Percentiles rank a stretch among this genome's conserved stretches.
phyloP scores from a whole-genome alignment of 345 rosid genomes.

The Aquilaria yunnanensis region DNA sequence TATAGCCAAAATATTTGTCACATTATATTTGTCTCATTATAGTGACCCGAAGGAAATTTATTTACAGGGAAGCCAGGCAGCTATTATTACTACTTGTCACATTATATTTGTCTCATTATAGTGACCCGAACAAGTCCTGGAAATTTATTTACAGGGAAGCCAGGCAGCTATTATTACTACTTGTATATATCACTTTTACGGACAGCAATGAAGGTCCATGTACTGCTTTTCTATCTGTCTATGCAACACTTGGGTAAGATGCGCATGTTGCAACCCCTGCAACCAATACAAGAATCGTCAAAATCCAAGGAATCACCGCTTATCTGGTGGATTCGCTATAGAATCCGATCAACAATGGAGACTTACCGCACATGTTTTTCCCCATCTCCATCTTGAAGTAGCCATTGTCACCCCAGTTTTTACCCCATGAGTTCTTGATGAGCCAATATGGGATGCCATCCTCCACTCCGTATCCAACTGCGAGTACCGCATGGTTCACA shows the following conservation, averaged over 20 bases:
- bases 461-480: slow-evolving; percentile 83
- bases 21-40: too few species aligned
- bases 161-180: too few species aligned
- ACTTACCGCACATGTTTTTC: slow-evolving; percentile 91
- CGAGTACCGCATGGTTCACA: slow-evolving; percentile 90
- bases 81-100: too few species aligned
- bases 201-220: too few species aligned
- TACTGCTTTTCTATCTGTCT: neutral
- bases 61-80: too few species aligned
- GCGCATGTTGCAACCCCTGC: slow-evolving; percentile 89
- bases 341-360: neutral
- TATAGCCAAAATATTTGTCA: too few species aligned
- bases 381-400: slow-evolving; percentile 92
- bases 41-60: too few species aligned
- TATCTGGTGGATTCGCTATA: neutral
- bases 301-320: neutral
- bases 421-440: slow-evolving; percentile 87
- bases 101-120: too few species aligned
- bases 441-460: slow-evolving; percentile 73
- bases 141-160: too few species aligned
- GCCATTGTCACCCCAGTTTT: slow-evolving; percentile 64
- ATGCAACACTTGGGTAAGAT: slow-evolving; percentile 63
- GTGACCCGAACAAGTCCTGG: too few species aligned
- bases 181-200: too few species aligned
- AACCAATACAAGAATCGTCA: neutral